Conservation (phyloP, 495 filamentous ascomycete genomes). For the Zalerion maritima region DNA sequence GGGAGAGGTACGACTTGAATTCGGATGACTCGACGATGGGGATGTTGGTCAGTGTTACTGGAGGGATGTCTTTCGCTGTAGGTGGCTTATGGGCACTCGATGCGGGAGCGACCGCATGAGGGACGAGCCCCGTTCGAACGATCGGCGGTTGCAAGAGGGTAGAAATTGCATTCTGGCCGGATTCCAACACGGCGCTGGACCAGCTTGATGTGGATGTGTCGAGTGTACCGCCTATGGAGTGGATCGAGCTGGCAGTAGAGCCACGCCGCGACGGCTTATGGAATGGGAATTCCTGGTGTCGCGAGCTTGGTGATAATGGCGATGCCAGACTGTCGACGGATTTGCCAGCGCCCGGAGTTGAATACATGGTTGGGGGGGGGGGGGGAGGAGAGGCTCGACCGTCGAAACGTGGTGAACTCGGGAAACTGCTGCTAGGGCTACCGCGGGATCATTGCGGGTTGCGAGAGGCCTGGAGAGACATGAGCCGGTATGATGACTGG, state of each 20-base stretch:
- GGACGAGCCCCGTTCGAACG: constrained; percentile 68
- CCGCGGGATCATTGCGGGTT: no score
- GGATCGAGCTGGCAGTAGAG: constrained; percentile 77
- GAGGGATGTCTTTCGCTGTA: constrained; percentile 84
- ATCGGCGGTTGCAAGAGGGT: constrained; percentile 84
- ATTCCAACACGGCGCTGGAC: constrained; percentile 52
- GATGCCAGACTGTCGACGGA: constrained; percentile 53
- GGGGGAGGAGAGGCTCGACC: neutral
- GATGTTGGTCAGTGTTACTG: constrained; percentile 84
- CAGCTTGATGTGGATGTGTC: constrained; percentile 44
- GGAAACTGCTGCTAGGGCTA: no score
- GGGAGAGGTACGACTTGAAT: constrained; percentile 71
- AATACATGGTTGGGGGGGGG: constrained; percentile 40
- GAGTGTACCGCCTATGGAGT: constrained; percentile 61
- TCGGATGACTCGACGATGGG: constrained; percentile 61
- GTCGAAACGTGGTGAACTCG: no score
- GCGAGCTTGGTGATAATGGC: constrained; percentile 33
- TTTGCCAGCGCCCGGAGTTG: constrained; percentile 45
- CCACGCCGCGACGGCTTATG: constrained; percentile 36
- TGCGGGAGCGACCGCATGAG: constrained; percentile 51
- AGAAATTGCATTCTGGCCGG: constrained; percentile 84
- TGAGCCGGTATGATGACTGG: no score
- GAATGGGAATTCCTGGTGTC: constrained; percentile 45
- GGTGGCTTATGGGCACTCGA: constrained; percentile 64
- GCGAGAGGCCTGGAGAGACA: no score